Base-by-base conservation (phyloP, 345 rosid species). In the Trapa bicornis region DNA sequence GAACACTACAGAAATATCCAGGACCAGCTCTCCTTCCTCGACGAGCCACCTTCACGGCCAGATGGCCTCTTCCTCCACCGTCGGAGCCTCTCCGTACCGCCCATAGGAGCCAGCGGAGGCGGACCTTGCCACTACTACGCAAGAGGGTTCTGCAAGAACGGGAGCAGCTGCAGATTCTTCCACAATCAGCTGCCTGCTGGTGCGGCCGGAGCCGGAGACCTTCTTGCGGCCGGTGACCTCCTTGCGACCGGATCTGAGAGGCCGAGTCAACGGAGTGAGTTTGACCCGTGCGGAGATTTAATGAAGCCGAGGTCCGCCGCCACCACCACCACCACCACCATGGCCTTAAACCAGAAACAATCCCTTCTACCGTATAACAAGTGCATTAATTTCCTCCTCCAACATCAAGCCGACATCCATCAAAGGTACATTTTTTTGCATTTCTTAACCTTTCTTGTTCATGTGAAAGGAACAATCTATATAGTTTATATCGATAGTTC, bases 121-220 rank as follows among this genome's bases (percentile, higher is more conserved):
- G 70, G 70, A 73, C 88, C 87, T 1, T 85, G 91, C 67, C 76
- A 81, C 70, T 86, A 82, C 66, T 88, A 76, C 45, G 79, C 87
- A 3, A 80, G 84, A 72, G 93, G 93, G 66, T 85, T 80, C 73
- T 83, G 90, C 71, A 87, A 85, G 73, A 85, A 87, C 67, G 93
- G 90, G 42, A 72, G 75, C 68, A 74, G 69, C 67, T 87, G 90
- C 71, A 72, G 79, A 83, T 87, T 87, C 78, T 80, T 82, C 62
- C 93, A 87, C 63, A 73, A 77, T 48, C 85, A 76, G 48, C 61
- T 67, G 14, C 38, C 63, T 38, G 70, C 29, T 22, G 29, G 29
- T 22, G 29, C 29, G 29, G 29, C 56, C 47, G 77, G 77, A n/a
- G 71, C 67, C 64, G 64, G 35, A 58, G 36, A 10, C n/a, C 29